A percentile compares a stretch with the other conserved stretches of the same genome.
phyloP scores from a whole-genome alignment of 768 basidiomycete species.

The Mycena maculata region DNA sequence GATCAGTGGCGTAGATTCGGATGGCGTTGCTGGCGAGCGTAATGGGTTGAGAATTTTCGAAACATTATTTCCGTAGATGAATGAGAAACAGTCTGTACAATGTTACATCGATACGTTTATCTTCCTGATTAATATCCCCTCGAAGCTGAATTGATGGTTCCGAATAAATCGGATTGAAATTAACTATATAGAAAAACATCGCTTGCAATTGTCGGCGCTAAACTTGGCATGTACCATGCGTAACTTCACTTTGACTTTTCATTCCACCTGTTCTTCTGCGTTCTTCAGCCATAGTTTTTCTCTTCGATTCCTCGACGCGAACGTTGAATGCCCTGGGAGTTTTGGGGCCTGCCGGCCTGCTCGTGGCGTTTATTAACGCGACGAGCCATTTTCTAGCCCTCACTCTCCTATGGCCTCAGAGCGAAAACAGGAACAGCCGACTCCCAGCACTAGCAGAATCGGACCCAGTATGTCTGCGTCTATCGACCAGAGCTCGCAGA shows the following conservation, averaged over 20 bases:
- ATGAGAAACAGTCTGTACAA: too few species aligned
- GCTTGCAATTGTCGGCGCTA: too few species aligned
- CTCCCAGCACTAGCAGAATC: neutral
- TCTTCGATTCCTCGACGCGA: neutral
- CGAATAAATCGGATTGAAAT: too few species aligned
- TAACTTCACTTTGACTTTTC: too few species aligned
- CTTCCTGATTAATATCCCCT: too few species aligned
- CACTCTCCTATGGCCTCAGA: neutral
- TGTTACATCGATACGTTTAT: too few species aligned
- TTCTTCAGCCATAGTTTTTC: too few species aligned
- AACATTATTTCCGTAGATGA: too few species aligned
- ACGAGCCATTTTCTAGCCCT: neutral
- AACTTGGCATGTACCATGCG: too few species aligned
- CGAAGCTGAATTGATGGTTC: too few species aligned
- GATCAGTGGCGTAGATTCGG: slow-evolving; percentile 61
- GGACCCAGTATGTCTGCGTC: neutral
- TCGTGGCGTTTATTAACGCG: slow-evolving; percentile 2
- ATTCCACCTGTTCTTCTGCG: neutral
- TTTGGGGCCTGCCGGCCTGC: neutral
- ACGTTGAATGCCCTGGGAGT: neutral
- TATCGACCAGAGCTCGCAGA: neutral
- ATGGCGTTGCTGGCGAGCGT: slow-evolving; percentile 86
- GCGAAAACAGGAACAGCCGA: neutral
- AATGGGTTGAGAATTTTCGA: slow-evolving; percentile 42
- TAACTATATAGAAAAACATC: too few species aligned